A percentile compares a stretch with the other conserved stretches of the same genome.
phyloP scores from a whole-genome alignment of 108 stramenopile genomes.

The Skeletonema potamos region DNA sequence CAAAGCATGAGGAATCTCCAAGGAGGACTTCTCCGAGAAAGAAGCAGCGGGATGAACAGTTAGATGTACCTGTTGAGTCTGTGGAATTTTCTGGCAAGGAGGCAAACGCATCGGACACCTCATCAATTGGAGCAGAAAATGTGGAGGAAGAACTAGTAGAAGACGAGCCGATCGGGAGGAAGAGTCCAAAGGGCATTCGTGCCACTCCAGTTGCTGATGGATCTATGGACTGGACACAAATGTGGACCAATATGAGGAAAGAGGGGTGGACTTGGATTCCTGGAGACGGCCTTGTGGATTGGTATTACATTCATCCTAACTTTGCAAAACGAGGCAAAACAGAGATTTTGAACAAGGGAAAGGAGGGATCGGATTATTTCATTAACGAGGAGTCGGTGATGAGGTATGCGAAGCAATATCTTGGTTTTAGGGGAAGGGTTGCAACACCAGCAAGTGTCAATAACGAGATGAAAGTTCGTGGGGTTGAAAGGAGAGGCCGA shows the following conservation, averaged over 20 bases:
- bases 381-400: conserved; percentile 15
- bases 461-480: neutral
- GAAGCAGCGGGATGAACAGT: neutral
- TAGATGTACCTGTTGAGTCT: neutral
- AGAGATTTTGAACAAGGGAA: neutral
- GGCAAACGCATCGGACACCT: conserved; percentile 1
- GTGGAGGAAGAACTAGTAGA: neutral
- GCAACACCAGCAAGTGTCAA: neutral
- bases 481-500: neutral
- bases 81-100: neutral
- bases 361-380: conserved; percentile 24
- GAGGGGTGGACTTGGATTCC: conserved; percentile 14
- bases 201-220: neutral
- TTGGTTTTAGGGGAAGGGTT: conserved; percentile 17
- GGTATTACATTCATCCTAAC: conserved; percentile 18
- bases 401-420: conserved; percentile 21
- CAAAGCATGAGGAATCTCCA: neutral
- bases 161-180: neutral
- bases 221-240: conserved; percentile 4
- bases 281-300: conserved; percentile 16
- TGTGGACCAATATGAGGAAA: conserved; percentile 17
- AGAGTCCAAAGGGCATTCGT: neutral
- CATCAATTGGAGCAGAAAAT: neutral
- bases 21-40: neutral
- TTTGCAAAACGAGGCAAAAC: conserved; percentile 4